Conservation (phyloP, 1,139 yeast species). For the Taphrina betulina region DNA sequence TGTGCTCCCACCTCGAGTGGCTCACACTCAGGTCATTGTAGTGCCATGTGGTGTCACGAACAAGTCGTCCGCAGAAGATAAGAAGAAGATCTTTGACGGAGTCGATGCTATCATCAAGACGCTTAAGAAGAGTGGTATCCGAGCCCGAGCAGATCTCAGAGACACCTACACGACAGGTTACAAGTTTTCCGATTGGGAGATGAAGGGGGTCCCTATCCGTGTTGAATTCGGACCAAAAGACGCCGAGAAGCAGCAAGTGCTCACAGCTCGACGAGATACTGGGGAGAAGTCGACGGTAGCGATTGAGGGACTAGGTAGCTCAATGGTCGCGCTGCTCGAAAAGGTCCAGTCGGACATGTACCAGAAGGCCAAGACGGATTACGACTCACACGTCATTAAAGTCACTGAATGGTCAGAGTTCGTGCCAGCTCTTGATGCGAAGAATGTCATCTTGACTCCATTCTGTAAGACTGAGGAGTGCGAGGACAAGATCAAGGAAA, state of each 20-base stretch:
- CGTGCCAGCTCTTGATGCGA: slow-evolving; percentile 86
- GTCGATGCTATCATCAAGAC: slow-evolving; percentile 64
- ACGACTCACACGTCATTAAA: slow-evolving; percentile 75
- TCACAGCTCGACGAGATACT: slow-evolving; percentile 91
- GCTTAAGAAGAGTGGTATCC: slow-evolving; percentile 57
- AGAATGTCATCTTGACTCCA: slow-evolving; percentile 88
- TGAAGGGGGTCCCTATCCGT: slow-evolving; percentile 89
- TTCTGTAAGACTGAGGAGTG: slow-evolving; percentile 96
- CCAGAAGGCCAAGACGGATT: slow-evolving; percentile 73
- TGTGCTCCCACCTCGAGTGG: slow-evolving; percentile 95
- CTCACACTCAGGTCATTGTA: slow-evolving; percentile 86
- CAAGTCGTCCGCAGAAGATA: slow-evolving; percentile 75
- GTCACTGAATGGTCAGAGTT: slow-evolving; percentile 89
- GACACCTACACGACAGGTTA: slow-evolving; percentile 97
- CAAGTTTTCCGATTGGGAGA: slow-evolving; percentile 97
- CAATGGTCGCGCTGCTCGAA: slow-evolving; percentile 73
- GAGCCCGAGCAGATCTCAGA: slow-evolving; percentile 83
- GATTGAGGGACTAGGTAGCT: slow-evolving; percentile 62
- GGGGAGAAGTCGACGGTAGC: slow-evolving; percentile 69
- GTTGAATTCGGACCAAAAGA: slow-evolving; percentile 96
- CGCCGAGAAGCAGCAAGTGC: slow-evolving; percentile 70
- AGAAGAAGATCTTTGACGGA: slow-evolving; percentile 65
- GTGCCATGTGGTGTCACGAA: slow-evolving; percentile 94
- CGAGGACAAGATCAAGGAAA: slow-evolving; percentile 95
- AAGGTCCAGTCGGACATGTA: slow-evolving; percentile 74